Base-by-base conservation (phyloP, 2,329 filamentous ascomycete species). In the Akanthomyces uredinophilus region DNA sequence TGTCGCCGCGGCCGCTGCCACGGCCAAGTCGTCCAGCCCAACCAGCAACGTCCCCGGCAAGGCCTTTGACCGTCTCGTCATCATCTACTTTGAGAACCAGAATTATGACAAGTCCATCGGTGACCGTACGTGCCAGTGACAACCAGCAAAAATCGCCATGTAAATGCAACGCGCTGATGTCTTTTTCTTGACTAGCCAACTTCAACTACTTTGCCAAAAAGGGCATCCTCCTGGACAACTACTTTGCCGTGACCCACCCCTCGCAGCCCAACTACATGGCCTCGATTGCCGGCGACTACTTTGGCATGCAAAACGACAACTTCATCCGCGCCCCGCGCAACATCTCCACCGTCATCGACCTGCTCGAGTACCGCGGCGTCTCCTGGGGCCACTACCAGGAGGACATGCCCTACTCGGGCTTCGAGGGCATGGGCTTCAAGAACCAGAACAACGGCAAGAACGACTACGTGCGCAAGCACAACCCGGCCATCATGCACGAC, bases 381-480 rank as follows among this genome's bases (percentile, higher is more conserved):
- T 81, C 81, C 3, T 91, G 88, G 88, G 87, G 78, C 56, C 79
- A 87, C 66, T 95, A 94, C 76, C 84, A 92, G 73, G 90, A 95
- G 71, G 87, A 91, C 69, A 81, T 89, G 80, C 91, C 91, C 2
- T 92, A 86, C 74, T 80, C 84, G 2, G 91, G 91, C 14, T 94
- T 85, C 74, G 82, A 90, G 72, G 90, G 89, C 27, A 73, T 74
- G 41, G 77, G 75, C 0, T 91, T 79, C 71, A 79, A 84, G 61
- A 91, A 92, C 74, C 85, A 85, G 66, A 65, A 84, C 67, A 90
- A 82, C 3, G 82, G 83, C 35, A 81, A 82, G 54, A 90, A 92
- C 69, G 85, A 88, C 76, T 95, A 95, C 71, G 90, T 94, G 8
- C 87, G 91, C 70, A 94, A 95, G 77, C 91, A 95, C 77, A 92